phyloP scores from a whole-genome alignment of 805 yeast genomes.

The Torulaspora maleeae region DNA sequence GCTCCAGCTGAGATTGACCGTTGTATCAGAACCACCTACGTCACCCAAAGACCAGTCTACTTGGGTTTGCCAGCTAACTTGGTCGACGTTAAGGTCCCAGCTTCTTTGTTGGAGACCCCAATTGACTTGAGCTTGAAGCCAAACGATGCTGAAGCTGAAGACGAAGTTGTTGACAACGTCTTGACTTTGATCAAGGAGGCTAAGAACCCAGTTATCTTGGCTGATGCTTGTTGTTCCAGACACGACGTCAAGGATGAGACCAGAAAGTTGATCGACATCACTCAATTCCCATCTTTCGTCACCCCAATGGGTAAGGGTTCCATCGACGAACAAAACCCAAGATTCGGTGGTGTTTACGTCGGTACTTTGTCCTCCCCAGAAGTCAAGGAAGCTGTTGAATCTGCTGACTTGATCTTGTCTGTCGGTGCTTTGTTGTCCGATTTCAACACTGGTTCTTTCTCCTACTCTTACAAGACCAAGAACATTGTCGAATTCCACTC shows the following conservation, averaged over 20 bases:
- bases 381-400: conserved; percentile 66
- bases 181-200: conserved; percentile 52
- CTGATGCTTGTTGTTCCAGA: conserved; percentile 84
- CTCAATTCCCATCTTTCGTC: conserved; percentile 76
- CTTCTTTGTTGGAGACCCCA: conserved; percentile 54
- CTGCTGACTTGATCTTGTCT: conserved; percentile 69
- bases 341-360: conserved; percentile 82
- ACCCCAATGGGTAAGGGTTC: conserved; percentile 90
- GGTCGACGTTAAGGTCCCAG: conserved; percentile 60
- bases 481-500: conserved; percentile 77
- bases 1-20: conserved; percentile 73
- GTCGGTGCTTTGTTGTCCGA: conserved; percentile 82
- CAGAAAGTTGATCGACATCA: conserved; percentile 52
- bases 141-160: conserved; percentile 58
- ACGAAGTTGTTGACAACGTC: conserved; percentile 54
- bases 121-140: conserved; percentile 55
- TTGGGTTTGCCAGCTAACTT: conserved; percentile 79
- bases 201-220: conserved; percentile 66
- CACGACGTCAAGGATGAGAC: conserved; percentile 67
- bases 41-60: conserved; percentile 76
- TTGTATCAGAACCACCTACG: conserved; percentile 65
- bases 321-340: conserved; percentile 63
- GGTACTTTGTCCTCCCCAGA: conserved; percentile 75
- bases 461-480: conserved; percentile 68
- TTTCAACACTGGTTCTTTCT: conserved; percentile 86